Base-by-base conservation (phyloP, 352 stramenopile genomes). In the Pythium dissotocum region DNA sequence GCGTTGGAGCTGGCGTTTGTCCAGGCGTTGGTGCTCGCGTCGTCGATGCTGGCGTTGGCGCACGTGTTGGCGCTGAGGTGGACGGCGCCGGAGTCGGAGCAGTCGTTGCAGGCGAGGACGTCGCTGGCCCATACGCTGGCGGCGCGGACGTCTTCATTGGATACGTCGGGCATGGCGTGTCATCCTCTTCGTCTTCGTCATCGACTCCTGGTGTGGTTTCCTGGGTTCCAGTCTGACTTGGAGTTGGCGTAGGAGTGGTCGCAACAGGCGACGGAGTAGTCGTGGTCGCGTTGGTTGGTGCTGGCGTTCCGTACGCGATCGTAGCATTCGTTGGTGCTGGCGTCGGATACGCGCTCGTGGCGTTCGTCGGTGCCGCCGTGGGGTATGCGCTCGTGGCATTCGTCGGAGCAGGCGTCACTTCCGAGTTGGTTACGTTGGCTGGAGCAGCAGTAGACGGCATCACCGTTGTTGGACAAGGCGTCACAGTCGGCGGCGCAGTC, bases 121-220 rank as follows among this genome's bases (percentile, higher is more conserved):
- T 35, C 3, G 24, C 60, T 24, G 60, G 60, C 2, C 9, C 35
- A 33, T 36, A 53, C 18, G 4, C 40, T 24, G 59, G 59, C 8
- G 59, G 46, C 9, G 33, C 16, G 13, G 46, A 21, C 18, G 44
- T 35, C 32, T 58, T 63, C 40, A 69, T 55, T 10, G 55, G 42
- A 14, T 61, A 21, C 16, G 14, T 16, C 2, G 63, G 63, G 38
- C 63, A 70, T n/a, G 63, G 63, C 6, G 63, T 70, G 21, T 67
- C 61, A 12, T 69, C 54, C 6, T 49, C 18, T 18, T 35, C 33
- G 10, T 51, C 16, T 51, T 61, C 35, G 32, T 44, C 40, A 18
- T 59, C 36, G 6, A 2, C 13, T 51, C 33, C 48, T 7, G 13
- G 48, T n/a, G 32, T 26, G 8, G 42, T n/a, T n/a, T 35, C 30